These are phyloP conservation scores for Saccharomyces pastorianus DNA, from an alignment of 1,139 yeast genomes.

Conservation along the genomic window DNA sequence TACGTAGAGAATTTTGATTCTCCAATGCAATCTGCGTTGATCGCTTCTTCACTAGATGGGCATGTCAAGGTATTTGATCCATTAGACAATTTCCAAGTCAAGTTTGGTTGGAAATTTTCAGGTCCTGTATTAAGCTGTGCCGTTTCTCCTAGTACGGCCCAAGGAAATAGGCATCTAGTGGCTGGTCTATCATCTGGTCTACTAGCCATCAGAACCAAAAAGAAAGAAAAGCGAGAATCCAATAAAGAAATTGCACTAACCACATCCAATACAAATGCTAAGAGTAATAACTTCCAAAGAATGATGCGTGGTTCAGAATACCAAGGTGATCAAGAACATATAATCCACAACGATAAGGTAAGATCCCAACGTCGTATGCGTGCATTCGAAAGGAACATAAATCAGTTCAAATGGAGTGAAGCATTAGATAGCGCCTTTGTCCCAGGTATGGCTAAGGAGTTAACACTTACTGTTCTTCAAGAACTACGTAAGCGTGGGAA, in stretches of 20 bases:
- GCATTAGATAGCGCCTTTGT: slow-evolving; percentile 83
- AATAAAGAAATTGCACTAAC: slow-evolving; percentile 38
- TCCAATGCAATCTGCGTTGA: slow-evolving; percentile 56
- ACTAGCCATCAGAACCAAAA: slow-evolving; percentile 79
- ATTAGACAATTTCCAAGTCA: slow-evolving; percentile 72
- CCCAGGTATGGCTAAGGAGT: slow-evolving; percentile 69
- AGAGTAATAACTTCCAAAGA: slow-evolving; percentile 47
- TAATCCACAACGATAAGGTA: slow-evolving; percentile 51
- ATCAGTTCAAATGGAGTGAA: slow-evolving; percentile 85
- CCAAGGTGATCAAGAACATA: slow-evolving; percentile 79
- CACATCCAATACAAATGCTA: slow-evolving; percentile 12
- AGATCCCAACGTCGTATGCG: slow-evolving; percentile 52
- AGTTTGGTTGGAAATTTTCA: slow-evolving; percentile 96
- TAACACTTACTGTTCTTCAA: slow-evolving; percentile 69
- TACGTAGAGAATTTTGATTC: slow-evolving; percentile 40
- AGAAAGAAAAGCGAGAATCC: slow-evolving; percentile 44
- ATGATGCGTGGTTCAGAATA: slow-evolving; percentile 90
- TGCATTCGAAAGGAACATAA: slow-evolving; percentile 74
- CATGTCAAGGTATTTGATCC: slow-evolving; percentile 93
- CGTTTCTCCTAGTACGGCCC: slow-evolving; percentile 64
- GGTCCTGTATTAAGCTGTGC: slow-evolving; percentile 87
- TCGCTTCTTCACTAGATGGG: slow-evolving; percentile 94
- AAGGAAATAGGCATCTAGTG: slow-evolving; percentile 62
- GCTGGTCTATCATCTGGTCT: slow-evolving; percentile 92
- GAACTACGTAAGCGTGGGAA: slow-evolving; percentile 87